A percentile compares a stretch with the other conserved stretches of the same genome.
Conservation (phyloP, 225 moss, liverwort and hornwort genomes). For the Bryum argenteum region DNA sequence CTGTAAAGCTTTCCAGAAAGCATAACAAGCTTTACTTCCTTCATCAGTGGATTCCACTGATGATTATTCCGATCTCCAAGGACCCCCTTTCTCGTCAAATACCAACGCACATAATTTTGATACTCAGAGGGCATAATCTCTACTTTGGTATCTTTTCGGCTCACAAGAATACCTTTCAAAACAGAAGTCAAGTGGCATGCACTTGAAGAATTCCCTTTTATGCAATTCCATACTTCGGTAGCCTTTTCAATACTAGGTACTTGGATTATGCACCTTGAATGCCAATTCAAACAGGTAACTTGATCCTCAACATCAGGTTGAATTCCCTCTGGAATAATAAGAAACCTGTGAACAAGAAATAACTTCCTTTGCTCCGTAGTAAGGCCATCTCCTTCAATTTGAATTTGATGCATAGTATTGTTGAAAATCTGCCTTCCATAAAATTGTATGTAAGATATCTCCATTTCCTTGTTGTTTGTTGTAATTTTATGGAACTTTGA, state of each 20-base stretch:
- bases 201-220: too few species aligned
- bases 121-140: not conserved
- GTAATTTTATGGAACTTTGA: not conserved
- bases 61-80: not conserved
- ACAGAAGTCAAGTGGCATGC: too few species aligned
- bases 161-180: too few species aligned
- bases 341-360: too few species aligned
- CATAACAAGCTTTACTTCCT: not conserved
- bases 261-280: too few species aligned
- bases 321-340: too few species aligned
- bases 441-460: not conserved
- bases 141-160: not conserved
- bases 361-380: too few species aligned
- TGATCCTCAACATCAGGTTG: too few species aligned
- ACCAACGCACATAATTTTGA: not conserved
- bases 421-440: not conserved
- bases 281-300: too few species aligned
- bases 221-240: too few species aligned
- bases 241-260: too few species aligned
- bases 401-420: not conserved
- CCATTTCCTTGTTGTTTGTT: not conserved
- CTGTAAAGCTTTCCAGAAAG: not conserved
- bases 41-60: not conserved
- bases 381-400: too few species aligned
- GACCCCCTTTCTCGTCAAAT: not conserved